phyloP scores from a whole-genome alignment of 2,329 filamentous ascomycete species.

The Stagonosporopsis tanaceti region DNA sequence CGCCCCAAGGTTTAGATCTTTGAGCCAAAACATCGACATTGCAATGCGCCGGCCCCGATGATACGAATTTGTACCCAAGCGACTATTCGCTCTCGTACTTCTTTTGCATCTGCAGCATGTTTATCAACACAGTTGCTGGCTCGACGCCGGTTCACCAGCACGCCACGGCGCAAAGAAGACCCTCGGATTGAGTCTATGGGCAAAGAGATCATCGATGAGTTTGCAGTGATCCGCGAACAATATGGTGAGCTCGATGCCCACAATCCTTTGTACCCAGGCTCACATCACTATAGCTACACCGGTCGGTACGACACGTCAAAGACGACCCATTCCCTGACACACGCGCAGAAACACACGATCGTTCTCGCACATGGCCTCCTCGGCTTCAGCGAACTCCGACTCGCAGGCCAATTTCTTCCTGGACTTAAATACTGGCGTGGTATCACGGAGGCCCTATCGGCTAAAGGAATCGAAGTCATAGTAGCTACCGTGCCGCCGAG shows the following conservation, averaged over 20 bases:
- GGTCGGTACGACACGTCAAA: constrained; percentile 33
- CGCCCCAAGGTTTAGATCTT: constrained; percentile 5
- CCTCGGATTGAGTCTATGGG: constrained; percentile 62
- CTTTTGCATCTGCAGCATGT: neutral
- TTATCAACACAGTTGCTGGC: constrained; percentile 3
- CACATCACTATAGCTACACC: constrained; percentile 41
- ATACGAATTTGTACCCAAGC: constrained; percentile 41
- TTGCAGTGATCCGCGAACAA: constrained; percentile 63
- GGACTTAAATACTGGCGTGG: constrained; percentile 71
- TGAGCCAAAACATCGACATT: constrained; percentile 20
- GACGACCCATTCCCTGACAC: constrained; percentile 22
- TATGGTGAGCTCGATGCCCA: constrained; percentile 57
- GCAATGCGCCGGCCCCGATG: constrained; percentile 39
- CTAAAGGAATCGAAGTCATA: constrained; percentile 67
- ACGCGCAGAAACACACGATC: constrained; percentile 61
- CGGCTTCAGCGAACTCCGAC: constrained; percentile 69
- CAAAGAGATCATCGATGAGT: constrained; percentile 66
- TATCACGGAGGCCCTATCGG: constrained; percentile 65
- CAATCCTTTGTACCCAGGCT: constrained; percentile 11
- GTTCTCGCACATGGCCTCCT: constrained; percentile 71
- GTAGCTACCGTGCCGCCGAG: constrained; percentile 67
- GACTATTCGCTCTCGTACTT: constrained; percentile 32
- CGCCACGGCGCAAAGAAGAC: constrained; percentile 49
- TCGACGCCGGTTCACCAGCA: constrained; percentile 34
- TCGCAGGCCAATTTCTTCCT: constrained; percentile 62